phyloP scores from a whole-genome alignment of 169 alveolate species.

The Toxoplasma gondii region DNA sequence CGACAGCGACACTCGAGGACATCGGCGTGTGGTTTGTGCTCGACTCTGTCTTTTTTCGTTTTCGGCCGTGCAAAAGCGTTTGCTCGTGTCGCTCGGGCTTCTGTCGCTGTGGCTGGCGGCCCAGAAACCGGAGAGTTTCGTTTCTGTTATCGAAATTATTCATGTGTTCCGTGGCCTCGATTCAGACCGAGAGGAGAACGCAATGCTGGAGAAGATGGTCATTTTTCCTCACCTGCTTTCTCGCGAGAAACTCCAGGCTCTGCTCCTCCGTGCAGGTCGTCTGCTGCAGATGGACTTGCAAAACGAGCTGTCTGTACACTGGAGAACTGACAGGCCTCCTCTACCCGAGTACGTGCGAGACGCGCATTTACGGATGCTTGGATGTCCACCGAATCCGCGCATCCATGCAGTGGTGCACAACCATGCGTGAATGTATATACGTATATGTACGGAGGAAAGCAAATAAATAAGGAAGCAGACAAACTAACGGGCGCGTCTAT shows the following conservation, averaged over 20 bases:
- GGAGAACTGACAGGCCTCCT: conserved; percentile 54
- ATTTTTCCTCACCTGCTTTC: conserved; percentile 46
- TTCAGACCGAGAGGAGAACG: background rate
- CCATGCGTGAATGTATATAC: background rate
- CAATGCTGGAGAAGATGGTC: conserved; percentile 16
- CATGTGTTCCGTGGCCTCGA: background rate
- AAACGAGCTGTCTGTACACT: conserved; percentile 61
- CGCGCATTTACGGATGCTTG: background rate
- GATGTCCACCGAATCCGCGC: background rate
- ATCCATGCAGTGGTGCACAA: too few relatives aligned
- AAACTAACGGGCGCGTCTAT: background rate
- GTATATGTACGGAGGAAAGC: background rate
- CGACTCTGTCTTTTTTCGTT: too few relatives aligned
- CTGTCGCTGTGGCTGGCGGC: too few relatives aligned
- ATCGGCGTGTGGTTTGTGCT: too few relatives aligned
- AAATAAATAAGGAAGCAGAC: background rate
- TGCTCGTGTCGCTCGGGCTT: too few relatives aligned
- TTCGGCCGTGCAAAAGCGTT: too few relatives aligned
- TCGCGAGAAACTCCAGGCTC: conserved; percentile 4
- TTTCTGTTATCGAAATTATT: too few relatives aligned
- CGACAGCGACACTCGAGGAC: too few relatives aligned
- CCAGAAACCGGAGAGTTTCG: too few relatives aligned
- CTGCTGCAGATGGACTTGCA: conserved; percentile 45
- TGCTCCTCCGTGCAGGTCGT: conserved; percentile 35
- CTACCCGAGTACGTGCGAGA: conserved; percentile 52